Base-by-base conservation (phyloP, 2,329 filamentous ascomycete genomes). In the Microdochium paspali region DNA sequence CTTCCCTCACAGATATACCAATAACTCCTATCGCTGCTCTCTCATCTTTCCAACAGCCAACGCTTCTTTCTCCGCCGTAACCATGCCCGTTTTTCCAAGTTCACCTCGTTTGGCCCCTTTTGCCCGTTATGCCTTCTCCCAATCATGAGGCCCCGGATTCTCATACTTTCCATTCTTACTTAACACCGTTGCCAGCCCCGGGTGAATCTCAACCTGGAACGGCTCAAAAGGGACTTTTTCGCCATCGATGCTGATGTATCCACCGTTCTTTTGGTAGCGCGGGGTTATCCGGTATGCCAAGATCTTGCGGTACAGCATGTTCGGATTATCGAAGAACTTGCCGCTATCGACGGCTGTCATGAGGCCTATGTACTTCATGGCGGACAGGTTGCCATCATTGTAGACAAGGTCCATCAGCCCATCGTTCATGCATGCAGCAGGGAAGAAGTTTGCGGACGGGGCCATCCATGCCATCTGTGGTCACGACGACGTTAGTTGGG, bases 211-310 rank as follows among this genome's bases (percentile, higher is more conserved):
- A 2, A 84, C 88, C 69, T 98, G 93, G 61, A 96, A 94, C 0
- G 88, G 85, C 56, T 84, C 84, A 62, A 95, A 97, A 0, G 89
- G 86, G 2, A 95, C 74, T 47, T 79, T 77, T 67, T 98, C 93
- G 31, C 93, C 93, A 60, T 97, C 93, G 54, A 98, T 89, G 62
- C 89, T 94, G 62, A 98, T 94, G 63, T 87, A 93, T 7, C 42
- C 42, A 2, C 91, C 91, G 52, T 83, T 76, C 32, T 78, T 70
- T 57, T 83, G 76, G 52, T 84, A 69, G 46, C 79, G 81, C 0
- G 93, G 93, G 3, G 84, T 83, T 52, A 98, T 84, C 39, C 93
- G 79, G 62, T 93, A 96, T 0, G 85, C 93, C n/a, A 78, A 76
- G 3, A 96, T 77, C 64, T 98, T 98, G 57, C 83, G 79, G 64